Base-by-base conservation (phyloP, 2,329 filamentous ascomycete species). In the Ceratocystiopsis brevicomis region DNA sequence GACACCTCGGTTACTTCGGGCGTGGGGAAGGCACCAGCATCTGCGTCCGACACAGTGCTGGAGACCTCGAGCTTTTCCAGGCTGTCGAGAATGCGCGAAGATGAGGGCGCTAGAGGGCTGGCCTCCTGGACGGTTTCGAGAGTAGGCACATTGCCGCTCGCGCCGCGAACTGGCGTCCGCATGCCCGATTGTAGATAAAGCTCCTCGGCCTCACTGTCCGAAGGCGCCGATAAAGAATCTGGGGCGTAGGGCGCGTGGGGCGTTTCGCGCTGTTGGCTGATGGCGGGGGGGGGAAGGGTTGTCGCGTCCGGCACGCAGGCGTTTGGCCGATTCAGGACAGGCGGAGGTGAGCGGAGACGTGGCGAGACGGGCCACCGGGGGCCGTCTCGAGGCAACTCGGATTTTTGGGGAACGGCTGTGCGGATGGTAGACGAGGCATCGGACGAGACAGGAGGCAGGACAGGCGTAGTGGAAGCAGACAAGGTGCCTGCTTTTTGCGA, bases 111-210 rank as follows among this genome's bases (percentile, higher is more conserved):
- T 38, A 80, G 76, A 47, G 84, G 73, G 61, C 84, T 90, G 43
- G 81, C 78, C 66, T 95, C 88, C 57, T 94, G 81, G 15, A 96
- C 88, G 0, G 90, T 95, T 61, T 93, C 88, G 45, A 95, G 64
- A 40, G 73, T 74, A 40, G 78, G 69, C 34, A 65, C 70, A 42
- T 68, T 71, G 45, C 67, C 73, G 52, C 76, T 68, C 33, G 65
- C 69, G 18, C 67, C 72, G 50, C 77, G 69, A 33, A 66, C 69
- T 18, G 76, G 73, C 16, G 76, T 74, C 55, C 69, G 64, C 61
- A 73, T 64, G 41, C 73, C 74, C 17, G 71, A 61, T 38, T 61
- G 59, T n/a, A 61, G 52, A 36, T 64, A 14, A 15, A 40, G 49
- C 36, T 75, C 72, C 50, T 75, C 72, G 44, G 59, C 59, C 48